Conservation (phyloP, 441 rosid species). For the Hura crepitans region DNA sequence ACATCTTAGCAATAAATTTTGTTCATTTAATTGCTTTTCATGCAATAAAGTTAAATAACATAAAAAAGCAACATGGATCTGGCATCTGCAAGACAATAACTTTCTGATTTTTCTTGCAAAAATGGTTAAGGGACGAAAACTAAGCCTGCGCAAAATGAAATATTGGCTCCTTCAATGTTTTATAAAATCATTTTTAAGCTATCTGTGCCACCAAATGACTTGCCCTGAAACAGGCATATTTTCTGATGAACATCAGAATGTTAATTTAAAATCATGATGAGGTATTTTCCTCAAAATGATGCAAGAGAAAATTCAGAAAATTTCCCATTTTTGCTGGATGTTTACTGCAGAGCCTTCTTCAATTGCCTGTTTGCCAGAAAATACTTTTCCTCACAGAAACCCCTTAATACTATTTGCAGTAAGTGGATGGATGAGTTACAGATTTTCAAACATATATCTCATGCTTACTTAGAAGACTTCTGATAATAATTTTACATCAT, state of each 20-base stretch:
- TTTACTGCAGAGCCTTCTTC: neutral
- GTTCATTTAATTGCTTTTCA: neutral
- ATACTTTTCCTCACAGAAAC: neutral
- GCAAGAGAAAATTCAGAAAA: neutral
- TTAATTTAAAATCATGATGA: too few relatives aligned
- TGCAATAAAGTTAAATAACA: neutral
- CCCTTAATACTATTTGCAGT: neutral
- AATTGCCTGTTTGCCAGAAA: neutral
- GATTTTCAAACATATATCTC: neutral
- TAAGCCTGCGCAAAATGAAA: neutral
- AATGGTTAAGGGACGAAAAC: neutral
- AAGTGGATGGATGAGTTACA: neutral
- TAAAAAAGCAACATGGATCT: too few relatives aligned
- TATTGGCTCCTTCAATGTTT: neutral
- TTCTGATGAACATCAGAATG: too few relatives aligned
- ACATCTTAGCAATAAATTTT: neutral
- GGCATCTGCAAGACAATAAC: neutral
- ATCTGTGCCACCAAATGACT: neutral
- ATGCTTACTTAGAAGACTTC: neutral
- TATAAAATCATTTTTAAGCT: neutral
- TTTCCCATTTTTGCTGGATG: neutral
- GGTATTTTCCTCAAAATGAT: neutral
- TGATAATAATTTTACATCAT: neutral
- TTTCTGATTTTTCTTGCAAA: neutral
- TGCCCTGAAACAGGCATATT: neutral